A percentile compares a stretch with the other conserved stretches of the same genome.
Conservation (phyloP, 73 alveolate species). For the Halteria grandinella region DNA sequence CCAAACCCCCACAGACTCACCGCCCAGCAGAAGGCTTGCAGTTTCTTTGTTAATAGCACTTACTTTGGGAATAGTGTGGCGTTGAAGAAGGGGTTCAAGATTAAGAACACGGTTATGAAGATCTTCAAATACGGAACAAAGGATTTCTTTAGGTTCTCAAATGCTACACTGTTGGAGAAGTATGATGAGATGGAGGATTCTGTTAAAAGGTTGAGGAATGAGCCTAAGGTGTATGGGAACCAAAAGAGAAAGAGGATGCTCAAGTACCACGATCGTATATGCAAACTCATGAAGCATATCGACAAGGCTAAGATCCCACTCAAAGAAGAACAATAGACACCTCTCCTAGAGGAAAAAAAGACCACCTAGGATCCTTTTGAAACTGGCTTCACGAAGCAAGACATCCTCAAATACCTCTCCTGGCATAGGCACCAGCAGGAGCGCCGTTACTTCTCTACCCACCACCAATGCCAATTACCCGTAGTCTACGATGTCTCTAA, state of each 20-base stretch:
- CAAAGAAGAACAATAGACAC: neutral
- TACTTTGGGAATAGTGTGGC: neutral
- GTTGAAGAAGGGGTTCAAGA: neutral
- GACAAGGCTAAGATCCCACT: neutral
- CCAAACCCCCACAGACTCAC: too few relatives aligned
- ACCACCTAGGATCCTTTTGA: neutral
- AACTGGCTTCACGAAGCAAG: neutral
- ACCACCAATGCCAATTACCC: neutral
- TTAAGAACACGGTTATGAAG: constrained; percentile 7
- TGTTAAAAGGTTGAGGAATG: constrained; percentile 8
- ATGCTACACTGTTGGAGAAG: constrained; percentile 16
- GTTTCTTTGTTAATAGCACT: neutral
- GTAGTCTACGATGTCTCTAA: neutral
- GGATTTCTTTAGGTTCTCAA: neutral
- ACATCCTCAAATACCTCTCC: neutral
- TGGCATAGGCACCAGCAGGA: constrained; percentile 12
- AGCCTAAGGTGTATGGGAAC: constrained; percentile 25
- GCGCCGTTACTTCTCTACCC: neutral
- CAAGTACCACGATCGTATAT: constrained; percentile 3
- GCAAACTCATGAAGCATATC: neutral
- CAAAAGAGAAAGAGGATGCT: neutral
- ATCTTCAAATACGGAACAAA: constrained; percentile 23
- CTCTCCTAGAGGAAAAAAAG: neutral
- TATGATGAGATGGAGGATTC: neutral
- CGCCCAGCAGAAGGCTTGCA: too few relatives aligned